Conservation (phyloP, 2,329 filamentous ascomycete species). For the Trichophyton verrucosum region DNA sequence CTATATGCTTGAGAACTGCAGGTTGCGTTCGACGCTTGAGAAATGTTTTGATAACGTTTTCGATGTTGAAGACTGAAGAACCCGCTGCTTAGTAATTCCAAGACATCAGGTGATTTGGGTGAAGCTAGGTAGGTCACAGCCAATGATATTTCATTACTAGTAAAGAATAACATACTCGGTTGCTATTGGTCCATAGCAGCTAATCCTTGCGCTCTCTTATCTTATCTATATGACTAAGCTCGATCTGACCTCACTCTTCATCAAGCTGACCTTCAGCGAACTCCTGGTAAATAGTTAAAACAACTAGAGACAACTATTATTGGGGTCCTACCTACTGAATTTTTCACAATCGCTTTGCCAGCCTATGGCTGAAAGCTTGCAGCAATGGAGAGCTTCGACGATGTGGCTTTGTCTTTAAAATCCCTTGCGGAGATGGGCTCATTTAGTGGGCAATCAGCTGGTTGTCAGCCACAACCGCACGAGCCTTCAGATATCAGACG, state of each 20-base stretch:
- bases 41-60: too few species aligned
- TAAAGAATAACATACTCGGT: too few species aligned
- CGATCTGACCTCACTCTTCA: background rate
- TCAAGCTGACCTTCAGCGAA: too few species aligned
- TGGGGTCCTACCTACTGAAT: background rate
- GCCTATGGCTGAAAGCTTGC: background rate
- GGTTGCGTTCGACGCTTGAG: too few species aligned
- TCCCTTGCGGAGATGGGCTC: conserved; percentile 15
- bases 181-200: background rate
- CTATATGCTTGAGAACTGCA: background rate
- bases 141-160: too few species aligned
- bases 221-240: background rate
- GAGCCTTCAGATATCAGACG: conserved; percentile 5
- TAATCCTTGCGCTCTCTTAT: background rate
- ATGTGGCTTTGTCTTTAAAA: conserved; percentile 22
- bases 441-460: conserved; percentile 15
- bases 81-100: too few species aligned
- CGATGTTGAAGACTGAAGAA: too few species aligned
- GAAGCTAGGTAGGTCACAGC: too few species aligned
- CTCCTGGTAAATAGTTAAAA: too few species aligned
- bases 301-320: too few species aligned
- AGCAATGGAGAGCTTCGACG: conserved; percentile 31
- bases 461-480: conserved; percentile 6
- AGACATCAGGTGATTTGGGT: too few species aligned
- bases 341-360: background rate